phyloP scores from a whole-genome alignment of 2,329 filamentous ascomycete genomes.

The Penicillium sp. region DNA sequence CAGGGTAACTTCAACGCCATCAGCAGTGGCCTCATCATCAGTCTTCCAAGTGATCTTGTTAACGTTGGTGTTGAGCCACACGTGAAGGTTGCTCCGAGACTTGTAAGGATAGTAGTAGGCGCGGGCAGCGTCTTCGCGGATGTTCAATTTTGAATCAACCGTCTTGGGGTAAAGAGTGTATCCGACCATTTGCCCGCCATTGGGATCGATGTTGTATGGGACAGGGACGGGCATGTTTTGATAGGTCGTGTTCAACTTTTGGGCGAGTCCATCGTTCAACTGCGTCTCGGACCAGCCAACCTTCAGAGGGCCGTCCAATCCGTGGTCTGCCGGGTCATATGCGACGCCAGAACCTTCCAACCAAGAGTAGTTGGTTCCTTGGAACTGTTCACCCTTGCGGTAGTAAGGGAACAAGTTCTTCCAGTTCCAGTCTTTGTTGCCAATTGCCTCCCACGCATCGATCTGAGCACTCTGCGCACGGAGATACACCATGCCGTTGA shows the following conservation, averaged over 20 bases:
- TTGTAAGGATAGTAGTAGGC: conserved; percentile 49
- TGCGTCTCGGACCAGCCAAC: conserved; percentile 25
- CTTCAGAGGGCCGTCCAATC: conserved; percentile 27
- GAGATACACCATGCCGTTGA: conserved; percentile 44
- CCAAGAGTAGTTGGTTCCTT: conserved; percentile 12
- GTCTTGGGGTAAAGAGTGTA: conserved; percentile 46
- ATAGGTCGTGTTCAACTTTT: conserved; percentile 17
- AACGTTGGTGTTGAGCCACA: conserved; percentile 44
- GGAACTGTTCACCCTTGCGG: conserved; percentile 28
- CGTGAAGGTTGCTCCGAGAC: conserved; percentile 42
- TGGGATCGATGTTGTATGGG: conserved; percentile 42
- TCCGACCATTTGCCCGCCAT: conserved; percentile 46
- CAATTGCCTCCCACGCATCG: conserved; percentile 35
- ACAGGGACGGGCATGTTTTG: conserved; percentile 35
- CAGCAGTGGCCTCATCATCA: conserved; percentile 15
- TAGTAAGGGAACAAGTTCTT: conserved; percentile 30
- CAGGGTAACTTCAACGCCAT: conserved; percentile 30
- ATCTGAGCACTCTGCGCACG: conserved; percentile 37
- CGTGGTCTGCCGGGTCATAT: conserved; percentile 27
- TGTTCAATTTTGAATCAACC: conserved; percentile 36
- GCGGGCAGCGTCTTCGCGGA: conserved; percentile 48
- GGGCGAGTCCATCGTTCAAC: conserved; percentile 20
- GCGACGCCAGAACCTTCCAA: conserved; percentile 22
- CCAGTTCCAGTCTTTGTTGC: conserved; percentile 34
- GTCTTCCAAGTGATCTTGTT: conserved; percentile 40